Evolutionary conservation across 192 early-diverging fungal genomes (phyloP).

Genomic region (Endogone sp.): DNA sequence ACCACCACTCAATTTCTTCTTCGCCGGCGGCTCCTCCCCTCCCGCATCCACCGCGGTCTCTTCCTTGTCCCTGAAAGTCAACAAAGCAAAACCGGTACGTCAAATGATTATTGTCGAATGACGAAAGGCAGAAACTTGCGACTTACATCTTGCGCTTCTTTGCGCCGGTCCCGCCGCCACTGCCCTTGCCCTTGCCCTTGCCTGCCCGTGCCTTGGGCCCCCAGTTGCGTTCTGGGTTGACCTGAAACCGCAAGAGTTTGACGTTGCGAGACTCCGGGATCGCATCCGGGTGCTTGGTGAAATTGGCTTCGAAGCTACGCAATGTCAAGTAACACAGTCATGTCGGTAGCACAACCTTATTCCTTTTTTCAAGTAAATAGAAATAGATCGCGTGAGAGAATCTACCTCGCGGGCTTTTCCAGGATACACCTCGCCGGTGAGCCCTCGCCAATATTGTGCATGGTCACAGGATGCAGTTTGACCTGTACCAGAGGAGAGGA

Average conservation of each 20-base stretch:
- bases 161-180: background rate
- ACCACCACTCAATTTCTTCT: no score
- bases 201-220: constrained; percentile 86
- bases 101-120: background rate
- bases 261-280: constrained; percentile 71
- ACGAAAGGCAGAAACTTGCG: background rate
- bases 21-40: background rate
- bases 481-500: no score
- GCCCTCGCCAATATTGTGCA: constrained; percentile 59
- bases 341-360: no score
- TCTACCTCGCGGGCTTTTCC: constrained; percentile 32
- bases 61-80: no score
- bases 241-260: constrained; percentile 89
- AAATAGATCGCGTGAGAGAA: no score
- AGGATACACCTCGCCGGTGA: constrained; percentile 71
- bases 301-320: constrained; percentile 61
- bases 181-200: constrained; percentile 32
- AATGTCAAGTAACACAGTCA: no score
- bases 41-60: background rate
- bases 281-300: constrained; percentile 66
- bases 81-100: background rate
- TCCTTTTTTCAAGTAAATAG: no score
- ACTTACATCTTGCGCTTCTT: constrained; percentile 16
- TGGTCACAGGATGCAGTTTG: constrained; percentile 63
- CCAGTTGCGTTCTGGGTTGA: constrained; percentile 96